phyloP scores from a whole-genome alignment of 2,329 filamentous ascomycete genomes.

The Septoria petroselini region DNA sequence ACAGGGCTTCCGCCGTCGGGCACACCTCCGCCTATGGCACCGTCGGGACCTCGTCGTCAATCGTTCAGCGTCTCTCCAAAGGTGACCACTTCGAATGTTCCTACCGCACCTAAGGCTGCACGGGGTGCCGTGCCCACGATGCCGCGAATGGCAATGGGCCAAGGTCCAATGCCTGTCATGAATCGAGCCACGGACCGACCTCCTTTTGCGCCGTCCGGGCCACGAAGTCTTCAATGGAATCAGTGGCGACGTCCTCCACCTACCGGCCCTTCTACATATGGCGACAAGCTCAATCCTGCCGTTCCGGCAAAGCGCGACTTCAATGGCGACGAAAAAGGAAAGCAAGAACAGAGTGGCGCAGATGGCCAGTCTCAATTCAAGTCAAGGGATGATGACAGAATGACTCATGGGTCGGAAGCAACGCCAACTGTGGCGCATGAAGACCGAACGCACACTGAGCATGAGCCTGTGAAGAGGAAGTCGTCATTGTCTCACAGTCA shows the following conservation, averaged over 20 bases:
- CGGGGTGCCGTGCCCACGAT: conserved; percentile 24
- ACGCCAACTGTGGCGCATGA: conserved; percentile 5
- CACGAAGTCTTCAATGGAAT: conserved; percentile 35
- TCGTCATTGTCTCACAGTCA: conserved; percentile 15
- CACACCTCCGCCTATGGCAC: conserved; percentile 34
- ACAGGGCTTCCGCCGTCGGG: conserved; percentile 17
- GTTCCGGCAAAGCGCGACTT: conserved; percentile 48
- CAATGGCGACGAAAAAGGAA: conserved; percentile 42
- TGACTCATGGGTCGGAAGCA: conserved; percentile 3
- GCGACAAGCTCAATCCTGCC: conserved; percentile 23
- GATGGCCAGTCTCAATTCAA: not conserved
- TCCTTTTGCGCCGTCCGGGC: conserved; percentile 28
- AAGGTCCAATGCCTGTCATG: conserved; percentile 14
- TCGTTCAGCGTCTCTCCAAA: conserved; percentile 39
- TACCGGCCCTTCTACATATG: conserved; percentile 28
- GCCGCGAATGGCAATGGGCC: conserved; percentile 13
- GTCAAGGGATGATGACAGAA: conserved; percentile 6
- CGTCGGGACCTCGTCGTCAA: conserved; percentile 34
- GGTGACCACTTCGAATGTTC: conserved; percentile 33
- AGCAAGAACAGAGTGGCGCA: conserved; percentile 3
- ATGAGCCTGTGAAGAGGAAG: conserved; percentile 18
- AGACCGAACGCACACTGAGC: conserved; percentile 32
- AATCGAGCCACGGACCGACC: conserved; percentile 26
- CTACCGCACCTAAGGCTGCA: conserved; percentile 39
- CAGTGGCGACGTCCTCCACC: conserved; percentile 47